phyloP scores from a whole-genome alignment of 805 yeast genomes.

The Schwanniomyces vanrijiae region DNA sequence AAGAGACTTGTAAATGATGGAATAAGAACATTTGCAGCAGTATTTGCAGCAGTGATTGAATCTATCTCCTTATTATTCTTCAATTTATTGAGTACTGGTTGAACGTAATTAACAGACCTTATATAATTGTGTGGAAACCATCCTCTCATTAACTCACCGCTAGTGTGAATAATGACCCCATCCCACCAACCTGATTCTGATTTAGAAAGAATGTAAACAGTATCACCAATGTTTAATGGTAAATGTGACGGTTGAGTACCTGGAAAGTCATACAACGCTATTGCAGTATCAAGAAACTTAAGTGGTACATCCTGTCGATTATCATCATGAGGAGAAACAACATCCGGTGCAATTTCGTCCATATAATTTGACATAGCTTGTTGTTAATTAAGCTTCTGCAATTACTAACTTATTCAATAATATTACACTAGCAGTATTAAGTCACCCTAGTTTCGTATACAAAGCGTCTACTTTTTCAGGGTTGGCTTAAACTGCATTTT shows the following conservation, averaged over 20 bases:
- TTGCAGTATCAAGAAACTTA: constrained; percentile 55
- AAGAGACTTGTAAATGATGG: constrained; percentile 39
- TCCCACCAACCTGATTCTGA: constrained; percentile 85
- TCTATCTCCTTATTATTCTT: constrained; percentile 41
- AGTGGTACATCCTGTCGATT: constrained; percentile 19
- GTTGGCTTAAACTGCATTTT: neutral
- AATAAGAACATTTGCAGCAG: constrained; percentile 45
- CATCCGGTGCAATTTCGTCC: constrained; percentile 45
- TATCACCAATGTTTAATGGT: constrained; percentile 61
- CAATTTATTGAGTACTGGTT: constrained; percentile 38
- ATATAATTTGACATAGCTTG: constrained; percentile 15
- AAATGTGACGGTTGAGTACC: constrained; percentile 53
- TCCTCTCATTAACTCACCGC: constrained; percentile 57
- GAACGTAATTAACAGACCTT: constrained; percentile 44
- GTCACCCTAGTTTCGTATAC: neutral
- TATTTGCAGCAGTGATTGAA: constrained; percentile 45
- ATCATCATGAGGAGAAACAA: constrained; percentile 28
- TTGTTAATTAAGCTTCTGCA: neutral
- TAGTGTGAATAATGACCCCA: constrained; percentile 48
- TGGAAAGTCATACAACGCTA: constrained; percentile 56
- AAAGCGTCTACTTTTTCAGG: neutral
- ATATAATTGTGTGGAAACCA: constrained; percentile 81
- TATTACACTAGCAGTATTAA: neutral
- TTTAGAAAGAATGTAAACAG: constrained; percentile 66
- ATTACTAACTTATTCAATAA: neutral